phyloP scores from a whole-genome alignment of 352 stramenopile genomes.

The Aphanomyces stellatus region DNA sequence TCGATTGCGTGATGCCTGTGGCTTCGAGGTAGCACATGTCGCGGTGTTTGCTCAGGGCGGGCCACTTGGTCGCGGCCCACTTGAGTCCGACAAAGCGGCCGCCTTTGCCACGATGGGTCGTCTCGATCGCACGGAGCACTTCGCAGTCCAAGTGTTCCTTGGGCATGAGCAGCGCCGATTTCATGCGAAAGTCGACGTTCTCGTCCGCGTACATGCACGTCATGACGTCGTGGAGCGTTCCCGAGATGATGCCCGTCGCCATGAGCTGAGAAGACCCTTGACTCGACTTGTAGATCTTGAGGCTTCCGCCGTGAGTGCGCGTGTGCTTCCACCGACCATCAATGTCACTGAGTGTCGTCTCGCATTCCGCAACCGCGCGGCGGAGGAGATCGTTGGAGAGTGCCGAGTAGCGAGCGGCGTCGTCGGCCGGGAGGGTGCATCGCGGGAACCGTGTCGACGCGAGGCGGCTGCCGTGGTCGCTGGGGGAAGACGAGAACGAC shows the following conservation, averaged over 20 bases:
- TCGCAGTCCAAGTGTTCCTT: conserved; percentile 17
- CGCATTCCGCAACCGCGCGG: conserved; percentile 9
- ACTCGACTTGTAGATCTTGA: conserved; percentile 11
- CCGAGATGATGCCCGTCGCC: neutral
- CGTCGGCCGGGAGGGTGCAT: neutral
- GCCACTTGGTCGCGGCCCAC: conserved; percentile 13
- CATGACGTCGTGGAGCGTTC: conserved; percentile 8
- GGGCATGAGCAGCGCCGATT: conserved; percentile 10
- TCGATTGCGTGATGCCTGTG: neutral
- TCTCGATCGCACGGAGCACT: conserved; percentile 9
- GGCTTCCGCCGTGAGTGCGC: neutral
- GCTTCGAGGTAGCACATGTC: conserved; percentile 19
- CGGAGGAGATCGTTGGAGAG: neutral
- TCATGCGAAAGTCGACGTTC: neutral
- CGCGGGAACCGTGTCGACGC: neutral
- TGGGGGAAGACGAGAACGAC: too few relatives aligned
- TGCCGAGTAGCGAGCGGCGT: neutral
- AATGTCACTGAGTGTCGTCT: neutral
- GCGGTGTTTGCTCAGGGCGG: neutral
- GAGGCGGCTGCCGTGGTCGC: too few relatives aligned
- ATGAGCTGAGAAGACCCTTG: neutral
- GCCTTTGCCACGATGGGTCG: neutral
- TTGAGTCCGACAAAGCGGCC: conserved; percentile 9
- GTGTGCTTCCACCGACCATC: conserved; percentile 3
- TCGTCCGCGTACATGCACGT: neutral